Evolutionary conservation across 1,284 basidiomycete genomes (phyloP).

Genomic region (Pulveroboletus ridleyi): DNA sequence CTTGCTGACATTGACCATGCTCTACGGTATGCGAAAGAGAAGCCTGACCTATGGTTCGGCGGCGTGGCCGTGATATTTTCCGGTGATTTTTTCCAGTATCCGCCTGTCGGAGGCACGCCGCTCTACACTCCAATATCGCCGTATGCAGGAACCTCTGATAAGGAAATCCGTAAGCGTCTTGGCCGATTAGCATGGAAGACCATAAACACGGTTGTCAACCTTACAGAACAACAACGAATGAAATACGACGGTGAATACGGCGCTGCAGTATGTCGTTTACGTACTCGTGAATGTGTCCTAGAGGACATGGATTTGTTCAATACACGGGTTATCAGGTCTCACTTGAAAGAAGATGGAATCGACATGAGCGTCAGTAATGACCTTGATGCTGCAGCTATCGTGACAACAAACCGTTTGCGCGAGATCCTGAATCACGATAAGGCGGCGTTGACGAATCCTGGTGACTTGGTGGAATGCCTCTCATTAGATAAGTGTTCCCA

Average conservation of each 20-base stretch:
- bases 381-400: constrained; percentile 4
- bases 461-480: not conserved
- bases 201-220: constrained; percentile 31
- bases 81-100: constrained; percentile 30
- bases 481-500: constrained; percentile 1
- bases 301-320: constrained; percentile 41
- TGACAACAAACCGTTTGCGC: not conserved
- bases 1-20: constrained; percentile 27
- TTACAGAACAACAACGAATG: constrained; percentile 41
- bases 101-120: constrained; percentile 31
- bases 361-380: constrained; percentile 10
- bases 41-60: constrained; percentile 14
- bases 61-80: constrained; percentile 17
- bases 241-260: constrained; percentile 37
- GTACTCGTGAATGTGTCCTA: constrained; percentile 29
- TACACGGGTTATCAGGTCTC: constrained; percentile 27
- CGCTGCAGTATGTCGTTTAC: constrained; percentile 28
- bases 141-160: constrained; percentile 14
- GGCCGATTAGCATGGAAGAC: constrained; percentile 37
- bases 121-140: constrained; percentile 33
- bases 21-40: constrained; percentile 24
- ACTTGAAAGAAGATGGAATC: no score
- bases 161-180: constrained; percentile 14
- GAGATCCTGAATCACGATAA: not conserved
- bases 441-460: no score